These are phyloP conservation scores for Phaeosphaeriaceae sp. DNA, from an alignment of 2,329 filamentous ascomycete genomes.

Conservation along the genomic window DNA sequence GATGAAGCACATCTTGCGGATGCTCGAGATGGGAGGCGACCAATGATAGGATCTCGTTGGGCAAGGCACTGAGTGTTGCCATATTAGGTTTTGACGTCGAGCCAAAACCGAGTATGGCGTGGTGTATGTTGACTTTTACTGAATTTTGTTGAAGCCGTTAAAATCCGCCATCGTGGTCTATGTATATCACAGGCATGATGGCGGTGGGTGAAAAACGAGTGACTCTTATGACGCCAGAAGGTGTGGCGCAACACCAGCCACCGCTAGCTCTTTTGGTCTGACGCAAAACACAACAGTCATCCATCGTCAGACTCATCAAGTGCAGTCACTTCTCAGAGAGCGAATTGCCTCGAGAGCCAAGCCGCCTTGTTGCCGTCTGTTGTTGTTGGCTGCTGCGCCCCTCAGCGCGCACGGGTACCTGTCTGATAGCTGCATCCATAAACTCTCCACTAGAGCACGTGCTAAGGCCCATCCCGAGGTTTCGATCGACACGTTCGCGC, in stretches of 20 bases:
- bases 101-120: background rate
- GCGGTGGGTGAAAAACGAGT: conserved; percentile 12
- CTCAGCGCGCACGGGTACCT: background rate
- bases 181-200: conserved; percentile 10
- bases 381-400: background rate
- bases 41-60: conserved; percentile 43
- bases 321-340: background rate
- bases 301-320: background rate
- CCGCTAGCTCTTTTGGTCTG: conserved; percentile 5
- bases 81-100: conserved; percentile 9
- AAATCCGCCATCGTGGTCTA: background rate
- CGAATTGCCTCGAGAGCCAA: background rate
- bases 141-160: background rate
- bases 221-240: conserved; percentile 31
- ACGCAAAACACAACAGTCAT: background rate
- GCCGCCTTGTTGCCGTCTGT: background rate
- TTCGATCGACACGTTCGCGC: conserved; percentile 6
- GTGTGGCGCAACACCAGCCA: conserved; percentile 6
- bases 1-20: conserved; percentile 32
- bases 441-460: conserved; percentile 4
- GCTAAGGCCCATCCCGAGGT: conserved; percentile 1
- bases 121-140: background rate
- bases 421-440: conserved; percentile 1
- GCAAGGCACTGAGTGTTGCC: conserved; percentile 33
- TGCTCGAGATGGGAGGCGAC: conserved; percentile 38